Base-by-base conservation (phyloP, 495 filamentous ascomycete species). In the Trichocladium antarcticum region DNA sequence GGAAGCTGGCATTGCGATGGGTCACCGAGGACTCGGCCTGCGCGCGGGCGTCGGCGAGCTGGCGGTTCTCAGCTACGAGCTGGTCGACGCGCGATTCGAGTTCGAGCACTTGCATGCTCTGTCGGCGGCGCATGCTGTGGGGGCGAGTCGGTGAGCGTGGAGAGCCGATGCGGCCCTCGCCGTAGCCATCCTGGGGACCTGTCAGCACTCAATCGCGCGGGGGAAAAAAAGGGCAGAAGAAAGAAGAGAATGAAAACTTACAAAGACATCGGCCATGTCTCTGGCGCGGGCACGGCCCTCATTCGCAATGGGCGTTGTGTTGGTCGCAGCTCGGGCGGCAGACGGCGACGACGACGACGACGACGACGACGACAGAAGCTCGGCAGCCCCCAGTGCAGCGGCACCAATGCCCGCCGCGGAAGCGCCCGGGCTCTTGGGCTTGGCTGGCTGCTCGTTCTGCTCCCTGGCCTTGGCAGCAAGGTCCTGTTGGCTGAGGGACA, bases 61-160 rank as follows among this genome's bases (percentile, higher is more conserved):
- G 65, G 46, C 83, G 79, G 56, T 95, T 95, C 58, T 94, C 88
- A 0, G 85, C 79, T 35, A 81, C 70, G 41, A 95, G 70, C 62
- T 87, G 83, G 53, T 93, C 87, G 54, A 95, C 74, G 58, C 74
- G 76, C 28, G 74, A 60, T 58, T 78, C 75, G 59, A 97, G 78
- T 47, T 97, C 89, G 38, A 93, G 75, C 42, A 97, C 80, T 68
- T 96, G 92, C 83, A 95, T 86, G 74, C 89, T 96, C 66, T 92
- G 92, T 53, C 88, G 84, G 61, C 87, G 87, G 51, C 89, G 88
- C 74, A 94, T 83, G 74, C 87, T 96, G 65, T 89, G 88, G 63
- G 90, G 90, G 65, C 93, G 85, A 56, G 88, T 94, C 43, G 92
- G 92, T 57, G 93, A 97, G 62, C 82, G 82, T 57, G 90, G 89